Conservation (phyloP, 768 basidiomycete genomes). For the Pleurotus tuber-regium region DNA sequence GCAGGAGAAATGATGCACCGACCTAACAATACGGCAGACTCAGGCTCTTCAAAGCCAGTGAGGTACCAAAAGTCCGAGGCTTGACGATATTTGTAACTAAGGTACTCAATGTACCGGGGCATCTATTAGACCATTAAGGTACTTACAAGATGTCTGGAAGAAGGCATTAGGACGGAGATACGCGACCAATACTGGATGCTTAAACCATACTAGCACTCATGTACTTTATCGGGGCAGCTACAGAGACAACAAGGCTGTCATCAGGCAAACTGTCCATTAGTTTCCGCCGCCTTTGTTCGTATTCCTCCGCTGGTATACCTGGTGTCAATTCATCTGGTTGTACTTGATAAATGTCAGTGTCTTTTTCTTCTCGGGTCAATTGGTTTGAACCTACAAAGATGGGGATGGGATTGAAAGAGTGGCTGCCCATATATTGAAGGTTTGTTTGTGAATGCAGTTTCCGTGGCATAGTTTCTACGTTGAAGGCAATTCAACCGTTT, state of each 20-base stretch:
- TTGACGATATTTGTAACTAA: slow-evolving; percentile 93
- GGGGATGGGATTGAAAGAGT: slow-evolving; percentile 72
- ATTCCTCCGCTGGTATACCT: slow-evolving; percentile 76
- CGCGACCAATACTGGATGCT: slow-evolving; percentile 2
- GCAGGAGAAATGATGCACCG: slow-evolving; percentile 12
- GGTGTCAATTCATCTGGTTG: slow-evolving; percentile 71
- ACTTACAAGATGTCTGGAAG: slow-evolving; percentile 73
- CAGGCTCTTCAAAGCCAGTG: slow-evolving; percentile 93
- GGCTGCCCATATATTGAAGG: slow-evolving; percentile 84
- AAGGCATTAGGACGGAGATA: slow-evolving; percentile 8
- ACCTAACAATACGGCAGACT: slow-evolving; percentile 87
- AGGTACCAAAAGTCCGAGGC: slow-evolving; percentile 93
- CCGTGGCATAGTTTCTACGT: slow-evolving; percentile 20
- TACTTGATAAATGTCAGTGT: slow-evolving; percentile 34
- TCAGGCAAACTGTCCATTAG: slow-evolving; percentile 77
- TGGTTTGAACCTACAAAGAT: slow-evolving; percentile 54
- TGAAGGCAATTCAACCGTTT: not conserved
- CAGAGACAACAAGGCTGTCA: slow-evolving; percentile 69
- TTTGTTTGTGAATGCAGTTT: slow-evolving; percentile 46
- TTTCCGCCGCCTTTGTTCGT: slow-evolving; percentile 62
- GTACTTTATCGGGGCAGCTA: slow-evolving; percentile 80
- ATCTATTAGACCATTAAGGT: slow-evolving; percentile 4
- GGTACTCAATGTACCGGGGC: slow-evolving; percentile 6
- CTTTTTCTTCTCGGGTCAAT: not conserved
- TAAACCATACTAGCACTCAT: slow-evolving; percentile 72